Conservation (phyloP, 2,329 filamentous ascomycete species). For the Metarhizium album region DNA sequence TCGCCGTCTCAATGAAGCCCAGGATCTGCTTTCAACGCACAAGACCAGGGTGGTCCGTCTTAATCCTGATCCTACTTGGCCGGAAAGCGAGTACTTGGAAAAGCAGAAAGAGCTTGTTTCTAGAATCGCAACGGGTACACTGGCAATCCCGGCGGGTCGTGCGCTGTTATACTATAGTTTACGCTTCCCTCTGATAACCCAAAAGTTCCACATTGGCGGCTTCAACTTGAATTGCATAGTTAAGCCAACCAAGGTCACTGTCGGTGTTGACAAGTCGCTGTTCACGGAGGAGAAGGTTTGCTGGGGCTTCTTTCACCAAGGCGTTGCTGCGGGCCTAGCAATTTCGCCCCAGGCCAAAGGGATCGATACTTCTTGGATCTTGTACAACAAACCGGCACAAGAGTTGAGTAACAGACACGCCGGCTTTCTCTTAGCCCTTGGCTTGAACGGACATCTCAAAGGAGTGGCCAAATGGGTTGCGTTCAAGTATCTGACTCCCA, state of each 20-base stretch:
- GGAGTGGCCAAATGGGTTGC: conserved; percentile 94
- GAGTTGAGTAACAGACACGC: conserved; percentile 95
- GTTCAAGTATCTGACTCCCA: conserved; percentile 98
- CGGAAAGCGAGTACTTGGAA: conserved; percentile 79
- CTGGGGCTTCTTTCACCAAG: conserved; percentile 98
- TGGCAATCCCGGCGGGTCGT: conserved; percentile 80
- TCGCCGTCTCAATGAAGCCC: conserved; percentile 77
- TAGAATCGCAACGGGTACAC: conserved; percentile 72
- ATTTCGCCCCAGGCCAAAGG: conserved; percentile 84
- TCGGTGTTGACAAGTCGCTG: conserved; percentile 78
- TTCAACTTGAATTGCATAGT: conserved; percentile 90
- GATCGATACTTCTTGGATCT: conserved; percentile 97
- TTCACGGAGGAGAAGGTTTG: conserved; percentile 95
- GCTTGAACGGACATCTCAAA: conserved; percentile 90
- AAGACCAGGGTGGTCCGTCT: conserved; percentile 72
- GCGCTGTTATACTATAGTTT: conserved; percentile 82
- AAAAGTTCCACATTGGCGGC: conserved; percentile 79
- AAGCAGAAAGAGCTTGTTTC: conserved; percentile 86
- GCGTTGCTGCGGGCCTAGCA: conserved; percentile 82
- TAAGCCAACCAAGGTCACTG: conserved; percentile 81
- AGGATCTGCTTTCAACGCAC: conserved; percentile 73
- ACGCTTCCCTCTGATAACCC: conserved; percentile 78
- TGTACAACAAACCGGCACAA: conserved; percentile 83
- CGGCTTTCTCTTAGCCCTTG: conserved; percentile 81
- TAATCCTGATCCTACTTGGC: conserved; percentile 62